These are phyloP conservation scores for Rubroshorea leprosula DNA, from an alignment of 345 rosid species.

Conservation along the genomic window DNA sequence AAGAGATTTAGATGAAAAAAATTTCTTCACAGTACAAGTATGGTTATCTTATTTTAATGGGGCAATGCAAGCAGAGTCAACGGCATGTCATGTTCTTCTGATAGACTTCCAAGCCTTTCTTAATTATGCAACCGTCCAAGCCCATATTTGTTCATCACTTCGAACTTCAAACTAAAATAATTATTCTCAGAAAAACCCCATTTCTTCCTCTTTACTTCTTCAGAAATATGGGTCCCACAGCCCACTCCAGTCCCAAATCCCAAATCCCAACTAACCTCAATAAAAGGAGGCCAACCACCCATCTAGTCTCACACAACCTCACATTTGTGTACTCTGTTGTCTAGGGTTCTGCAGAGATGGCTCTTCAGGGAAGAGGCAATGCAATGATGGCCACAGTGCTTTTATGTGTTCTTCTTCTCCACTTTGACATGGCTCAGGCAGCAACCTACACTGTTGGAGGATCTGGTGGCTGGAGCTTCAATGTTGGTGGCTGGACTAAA, in stretches of 20 bases:
- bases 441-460: conserved; percentile 43
- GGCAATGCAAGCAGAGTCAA: not conserved
- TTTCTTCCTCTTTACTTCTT: conserved; percentile 1
- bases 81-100: not conserved
- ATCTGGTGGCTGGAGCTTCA: conserved; percentile 32
- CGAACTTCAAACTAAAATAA: conserved; percentile 1
- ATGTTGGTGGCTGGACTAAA: conserved; percentile 27
- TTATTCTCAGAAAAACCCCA: not conserved
- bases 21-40: not conserved
- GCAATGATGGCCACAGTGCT: conserved; percentile 24
- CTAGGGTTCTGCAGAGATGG: conserved; percentile 14
- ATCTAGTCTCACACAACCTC: not conserved
- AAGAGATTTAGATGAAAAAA: too few relatives aligned
- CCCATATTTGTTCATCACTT: not conserved
- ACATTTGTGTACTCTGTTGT: not conserved
- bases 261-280: not conserved
- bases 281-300: conserved; percentile 4
- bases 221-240: conserved; percentile 1
- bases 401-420: conserved; percentile 25
- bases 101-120: not conserved
- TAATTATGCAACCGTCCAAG: not conserved
- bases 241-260: too few relatives aligned
- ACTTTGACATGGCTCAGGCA: conserved; percentile 20
- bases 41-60: not conserved
- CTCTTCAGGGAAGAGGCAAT: conserved; percentile 44